Percentiles rank a stretch among this genome's conserved stretches.
Conservation (phyloP, 75 land plant genomes). For the Azolla pinnata region DNA sequence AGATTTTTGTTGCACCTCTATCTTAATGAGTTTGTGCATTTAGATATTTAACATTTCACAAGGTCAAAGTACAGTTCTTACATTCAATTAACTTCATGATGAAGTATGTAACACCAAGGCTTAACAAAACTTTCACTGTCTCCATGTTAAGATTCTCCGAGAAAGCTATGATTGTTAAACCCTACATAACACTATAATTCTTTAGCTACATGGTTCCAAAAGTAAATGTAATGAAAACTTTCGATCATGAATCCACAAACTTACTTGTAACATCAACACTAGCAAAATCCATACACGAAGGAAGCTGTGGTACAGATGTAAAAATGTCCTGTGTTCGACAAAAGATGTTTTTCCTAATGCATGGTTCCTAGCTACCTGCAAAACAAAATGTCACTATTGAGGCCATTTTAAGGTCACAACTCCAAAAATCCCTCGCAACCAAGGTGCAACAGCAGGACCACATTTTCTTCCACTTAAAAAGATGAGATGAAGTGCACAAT, state of each 20-base stretch:
- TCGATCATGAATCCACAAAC: not conserved
- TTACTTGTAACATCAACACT: slow-evolving; percentile 25
- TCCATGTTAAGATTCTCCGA: slow-evolving; percentile 10
- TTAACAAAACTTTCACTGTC: slow-evolving; percentile 21
- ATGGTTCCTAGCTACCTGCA: no score
- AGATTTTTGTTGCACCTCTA: no score
- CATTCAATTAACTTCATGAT: slow-evolving; percentile 27
- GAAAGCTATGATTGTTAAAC: no score
- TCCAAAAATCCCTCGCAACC: no score
- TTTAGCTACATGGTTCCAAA: slow-evolving; percentile 1
- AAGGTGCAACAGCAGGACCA: no score
- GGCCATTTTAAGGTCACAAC: no score
- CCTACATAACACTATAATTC: slow-evolving; percentile 16
- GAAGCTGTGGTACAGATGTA: slow-evolving; percentile 30
- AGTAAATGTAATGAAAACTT: not conserved
- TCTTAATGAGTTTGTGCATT: no score
- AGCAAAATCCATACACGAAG: slow-evolving; percentile 37
- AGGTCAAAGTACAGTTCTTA: no score
- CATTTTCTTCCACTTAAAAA: no score
- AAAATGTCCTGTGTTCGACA: slow-evolving; percentile 22
- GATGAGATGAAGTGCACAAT: no score
- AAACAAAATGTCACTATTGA: no score
- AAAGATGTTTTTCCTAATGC: slow-evolving; percentile 12
- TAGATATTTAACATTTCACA: no score
- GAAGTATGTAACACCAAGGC: slow-evolving; percentile 27